Percentiles rank a stretch among this genome's conserved stretches.
Evolutionary conservation across 2,329 filamentous ascomycete genomes (phyloP).

Genomic region (Penicillium sp.): DNA sequence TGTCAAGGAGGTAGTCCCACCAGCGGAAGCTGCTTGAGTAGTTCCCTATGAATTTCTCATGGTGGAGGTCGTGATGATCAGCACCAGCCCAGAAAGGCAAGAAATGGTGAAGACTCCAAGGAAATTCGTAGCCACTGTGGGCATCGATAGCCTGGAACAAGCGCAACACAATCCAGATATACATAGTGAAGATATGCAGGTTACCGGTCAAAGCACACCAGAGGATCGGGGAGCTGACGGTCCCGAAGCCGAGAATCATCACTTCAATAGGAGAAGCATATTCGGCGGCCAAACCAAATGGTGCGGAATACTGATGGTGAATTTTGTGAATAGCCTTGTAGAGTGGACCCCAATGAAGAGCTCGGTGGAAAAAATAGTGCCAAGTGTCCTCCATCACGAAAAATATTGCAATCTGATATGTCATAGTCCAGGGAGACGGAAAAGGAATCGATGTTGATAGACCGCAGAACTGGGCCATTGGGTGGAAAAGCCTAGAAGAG

Average conservation of each 20-base stretch:
- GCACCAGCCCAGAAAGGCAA: constrained; percentile 97
- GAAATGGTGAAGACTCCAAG: constrained; percentile 94
- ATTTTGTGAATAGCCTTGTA: constrained; percentile 99
- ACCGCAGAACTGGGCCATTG: constrained; percentile 88
- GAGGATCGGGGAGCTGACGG: constrained; percentile 77
- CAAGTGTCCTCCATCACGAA: constrained; percentile 95
- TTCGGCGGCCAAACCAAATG: constrained; percentile 93
- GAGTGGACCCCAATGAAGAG: constrained; percentile 88
- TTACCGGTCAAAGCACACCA: constrained; percentile 83
- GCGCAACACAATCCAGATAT: constrained; percentile 88
- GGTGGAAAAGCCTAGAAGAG: constrained; percentile 75
- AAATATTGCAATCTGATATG: constrained; percentile 87
- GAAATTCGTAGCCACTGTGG: constrained; percentile 97
- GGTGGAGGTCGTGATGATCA: constrained; percentile 93
- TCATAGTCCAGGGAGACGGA: constrained; percentile 81
- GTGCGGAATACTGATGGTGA: constrained; percentile 97
- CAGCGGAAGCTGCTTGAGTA: constrained; percentile 97
- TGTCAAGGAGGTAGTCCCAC: constrained; percentile 96
- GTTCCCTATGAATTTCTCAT: constrained; percentile 98
- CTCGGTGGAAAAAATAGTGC: constrained; percentile 97
- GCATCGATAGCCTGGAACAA: constrained; percentile 97
- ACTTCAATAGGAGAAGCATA: constrained; percentile 98
- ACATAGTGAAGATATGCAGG: constrained; percentile 96
- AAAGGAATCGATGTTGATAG: constrained; percentile 88
- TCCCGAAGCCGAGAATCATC: constrained; percentile 88